Conservation (phyloP, 202 grass and related monocot genomes). For the Zizania palustris region DNA sequence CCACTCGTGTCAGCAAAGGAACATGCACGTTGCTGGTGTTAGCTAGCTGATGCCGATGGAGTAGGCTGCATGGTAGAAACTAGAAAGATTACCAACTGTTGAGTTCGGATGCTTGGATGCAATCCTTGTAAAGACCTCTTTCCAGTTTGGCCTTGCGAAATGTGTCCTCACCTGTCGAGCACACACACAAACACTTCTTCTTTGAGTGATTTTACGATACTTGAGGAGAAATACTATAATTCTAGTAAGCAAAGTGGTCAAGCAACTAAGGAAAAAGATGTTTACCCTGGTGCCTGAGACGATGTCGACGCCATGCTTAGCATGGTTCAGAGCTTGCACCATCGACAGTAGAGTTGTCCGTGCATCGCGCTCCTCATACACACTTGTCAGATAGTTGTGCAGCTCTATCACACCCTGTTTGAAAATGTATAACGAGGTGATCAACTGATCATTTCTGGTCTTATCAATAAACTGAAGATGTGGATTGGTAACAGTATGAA, state of each 20-base stretch:
- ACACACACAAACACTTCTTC: too few species aligned
- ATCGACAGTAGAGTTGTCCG: conserved; percentile 94
- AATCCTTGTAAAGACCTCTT: conserved; percentile 83
- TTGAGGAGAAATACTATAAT: too few species aligned
- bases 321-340: conserved; percentile 99
- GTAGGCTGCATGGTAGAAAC: conserved; percentile 1
- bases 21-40: neutral
- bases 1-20: neutral
- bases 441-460: conserved; percentile 6
- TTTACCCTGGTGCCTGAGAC: conserved; percentile 94
- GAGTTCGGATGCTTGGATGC: conserved; percentile 86
- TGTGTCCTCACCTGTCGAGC: conserved; percentile 86
- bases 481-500: conserved; percentile 9
- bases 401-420: conserved; percentile 92
- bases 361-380: conserved; percentile 96
- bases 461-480: conserved; percentile 18
- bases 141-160: conserved; percentile 99
- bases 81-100: conserved; percentile 73
- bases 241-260: too few species aligned
- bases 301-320: conserved; percentile 92
- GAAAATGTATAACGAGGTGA: neutral
- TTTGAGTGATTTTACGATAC: too few species aligned
- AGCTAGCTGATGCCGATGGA: neutral
- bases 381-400: conserved; percentile 97
- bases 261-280: neutral